phyloP scores from a whole-genome alignment of 805 yeast genomes.

The Candida silvatica region DNA sequence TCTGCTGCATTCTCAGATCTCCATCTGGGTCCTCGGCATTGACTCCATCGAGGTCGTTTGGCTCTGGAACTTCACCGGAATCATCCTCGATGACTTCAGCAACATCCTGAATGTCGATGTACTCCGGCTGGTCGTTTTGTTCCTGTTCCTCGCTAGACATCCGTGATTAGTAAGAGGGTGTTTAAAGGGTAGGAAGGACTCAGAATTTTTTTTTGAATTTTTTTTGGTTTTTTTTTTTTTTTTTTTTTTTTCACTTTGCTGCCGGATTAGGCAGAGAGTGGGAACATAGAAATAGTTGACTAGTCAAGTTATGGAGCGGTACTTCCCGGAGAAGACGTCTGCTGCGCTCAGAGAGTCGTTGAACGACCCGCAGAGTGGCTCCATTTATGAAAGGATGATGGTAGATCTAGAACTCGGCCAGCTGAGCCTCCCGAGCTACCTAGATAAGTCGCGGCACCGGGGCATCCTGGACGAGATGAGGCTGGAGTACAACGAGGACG shows the following conservation, averaged over 20 bases:
- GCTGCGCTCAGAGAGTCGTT: neutral
- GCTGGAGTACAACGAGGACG: conserved; percentile 5
- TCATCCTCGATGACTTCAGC: conserved; percentile 21
- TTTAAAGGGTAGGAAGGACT: neutral
- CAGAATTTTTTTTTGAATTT: too few species aligned
- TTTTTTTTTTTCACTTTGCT: too few species aligned
- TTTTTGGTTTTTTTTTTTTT: too few species aligned
- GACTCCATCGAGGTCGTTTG: conserved; percentile 22
- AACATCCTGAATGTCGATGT: conserved; percentile 21
- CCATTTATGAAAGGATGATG: conserved; percentile 8
- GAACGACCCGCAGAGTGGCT: conserved; percentile 5
- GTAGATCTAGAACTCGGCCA: conserved; percentile 5
- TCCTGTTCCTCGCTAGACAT: conserved; percentile 1
- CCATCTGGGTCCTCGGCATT: conserved; percentile 34
- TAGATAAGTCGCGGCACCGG: conserved; percentile 6
- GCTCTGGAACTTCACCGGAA: conserved; percentile 31
- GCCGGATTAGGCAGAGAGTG: too few species aligned
- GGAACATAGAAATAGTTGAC: too few species aligned
- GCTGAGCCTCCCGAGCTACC: conserved; percentile 9
- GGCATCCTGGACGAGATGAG: conserved; percentile 16
- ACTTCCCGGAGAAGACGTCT: neutral
- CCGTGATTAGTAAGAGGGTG: neutral
- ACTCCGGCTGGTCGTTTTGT: conserved; percentile 15
- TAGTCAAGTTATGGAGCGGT: too few species aligned
- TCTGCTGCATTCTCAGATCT: too few species aligned